Evolutionary conservation across 1,284 basidiomycete species (phyloP), one percentile per base, ranked within the genome.

Genomic region (Tausonia pullulans): DNA sequence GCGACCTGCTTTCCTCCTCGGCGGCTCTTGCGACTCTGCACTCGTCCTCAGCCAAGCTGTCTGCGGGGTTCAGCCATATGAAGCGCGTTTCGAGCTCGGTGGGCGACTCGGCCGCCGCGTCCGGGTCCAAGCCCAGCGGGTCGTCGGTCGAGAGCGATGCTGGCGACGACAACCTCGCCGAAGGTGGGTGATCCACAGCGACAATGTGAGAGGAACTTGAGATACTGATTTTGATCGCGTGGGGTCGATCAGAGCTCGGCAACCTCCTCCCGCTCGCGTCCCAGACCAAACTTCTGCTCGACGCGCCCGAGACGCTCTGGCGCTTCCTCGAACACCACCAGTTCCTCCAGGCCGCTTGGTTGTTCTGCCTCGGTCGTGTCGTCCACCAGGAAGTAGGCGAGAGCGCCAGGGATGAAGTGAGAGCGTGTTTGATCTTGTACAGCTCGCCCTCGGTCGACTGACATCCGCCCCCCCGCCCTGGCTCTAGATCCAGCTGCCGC

Each of bases 241-340:
- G 27, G 27, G 27, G 27, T 27, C 27, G 27, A 27, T 2, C 27
- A 67, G 67, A 87, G 69, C 74, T 92, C 43, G 82, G 83, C 66
- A 79, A 81, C 9, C 73, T 92, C 51, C 85, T 93, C 68, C 80
- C 85, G 4, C 81, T 91, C 14, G 87, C 90, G 10, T 88, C 90
- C 0, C 90, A 94, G 72, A 81, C 93, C 70, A 93, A 93, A 74
- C 78, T 95, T 9, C 79, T 95, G 9, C 77, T 94, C 10, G 91
- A 94, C 74, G 85, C 88, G 5, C 90, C 91, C 11, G 91, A 94
- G 74, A 86, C 73, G 70, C 76, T 94, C 13, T 95, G 90, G 86
- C 81, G 87, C 6, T 79, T 91, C 62, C 83, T 93, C 63, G 87
- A 92, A 69, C 80, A 83, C 60, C 85, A 86, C 70, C 81, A 83